Base-by-base conservation (phyloP, 1,284 basidiomycete species). In the Boletus mariae region DNA sequence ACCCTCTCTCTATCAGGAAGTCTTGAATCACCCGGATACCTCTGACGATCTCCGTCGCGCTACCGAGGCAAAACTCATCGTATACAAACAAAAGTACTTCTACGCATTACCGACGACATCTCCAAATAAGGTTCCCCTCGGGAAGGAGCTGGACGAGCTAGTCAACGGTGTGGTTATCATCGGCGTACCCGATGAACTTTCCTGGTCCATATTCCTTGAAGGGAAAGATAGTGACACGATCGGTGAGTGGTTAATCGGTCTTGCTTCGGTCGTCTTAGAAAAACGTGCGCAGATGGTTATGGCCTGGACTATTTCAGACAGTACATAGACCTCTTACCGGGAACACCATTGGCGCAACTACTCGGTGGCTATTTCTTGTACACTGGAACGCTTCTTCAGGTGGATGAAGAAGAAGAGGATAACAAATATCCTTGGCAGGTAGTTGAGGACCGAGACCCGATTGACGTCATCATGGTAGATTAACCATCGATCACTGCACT, bases 121-220 rank as follows among this genome's bases (percentile, higher is more conserved):
- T 8, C 62, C 65, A 0, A 61, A 71, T 12, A 94, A 92, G 67
- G 61, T 63, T 6, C 61, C 66, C 15, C 58, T 87, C 12, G 73
- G 81, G 3, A 67, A 72, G n/a, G 84, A 90, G 58, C 74, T 95
- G 4, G 78, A 89, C 47, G 79, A 82, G 6, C 72, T 95, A 45
- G 78, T 90, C 1, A 73, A 79, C 15, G 93, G 91, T 3, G 80
- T 84, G 45, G 81, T 95, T 10, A 71, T 93, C 6, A 74, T 97
- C 29, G 75, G 77, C 29, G 78, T 93, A n/a, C 79, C 83, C 0
- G 85, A 95, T 61, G 84, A 88, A 59, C 61, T 87, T 13, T 90
- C 91, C 0, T 97, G 94, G 94, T 78, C 72, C 32, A 70, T 92
- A 17, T 84, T 79, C 57, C 75, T 98, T 40, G 92, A 98, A 63